Conservation (phyloP, 306 rosid species). For the Spatholobus suberectus region DNA sequence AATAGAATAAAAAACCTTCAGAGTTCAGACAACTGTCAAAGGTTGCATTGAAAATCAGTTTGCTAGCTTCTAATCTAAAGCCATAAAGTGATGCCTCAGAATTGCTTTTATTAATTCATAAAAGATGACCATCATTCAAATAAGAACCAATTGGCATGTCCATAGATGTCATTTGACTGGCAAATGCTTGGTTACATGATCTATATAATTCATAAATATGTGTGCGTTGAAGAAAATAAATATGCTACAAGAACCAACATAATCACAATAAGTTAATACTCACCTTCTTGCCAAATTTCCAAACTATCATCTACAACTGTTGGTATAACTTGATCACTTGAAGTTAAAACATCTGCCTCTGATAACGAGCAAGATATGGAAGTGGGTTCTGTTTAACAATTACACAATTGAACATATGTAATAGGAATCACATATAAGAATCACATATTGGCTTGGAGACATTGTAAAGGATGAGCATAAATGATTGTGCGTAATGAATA, state of each 20-base stretch:
- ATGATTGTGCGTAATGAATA: neutral
- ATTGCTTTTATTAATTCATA: neutral
- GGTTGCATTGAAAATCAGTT: conserved; percentile 3
- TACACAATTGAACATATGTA: conserved; percentile 36
- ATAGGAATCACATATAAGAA: conserved; percentile 34
- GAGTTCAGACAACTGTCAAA: neutral
- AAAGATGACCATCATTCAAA: conserved; percentile 16
- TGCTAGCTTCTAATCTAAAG: conserved; percentile 27
- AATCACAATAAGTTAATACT: conserved; percentile 29
- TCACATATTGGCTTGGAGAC: conserved; percentile 26
- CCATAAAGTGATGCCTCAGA: neutral
- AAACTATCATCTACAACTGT: conserved; percentile 90
- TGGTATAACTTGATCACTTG: conserved; percentile 89
- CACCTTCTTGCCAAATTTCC: conserved; percentile 86
- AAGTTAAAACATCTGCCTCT: conserved; percentile 89
- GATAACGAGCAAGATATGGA: conserved; percentile 92
- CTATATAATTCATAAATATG: conserved; percentile 7
- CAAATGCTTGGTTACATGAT: neutral
- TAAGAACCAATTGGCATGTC: conserved; percentile 16
- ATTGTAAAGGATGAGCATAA: neutral
- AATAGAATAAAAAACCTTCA: neutral
- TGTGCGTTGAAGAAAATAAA: neutral
- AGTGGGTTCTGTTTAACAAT: conserved; percentile 85
- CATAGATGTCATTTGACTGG: conserved; percentile 15
- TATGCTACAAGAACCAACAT: conserved; percentile 23